Conservation (phyloP, 805 yeast genomes). For the Candida sanyiensis region DNA sequence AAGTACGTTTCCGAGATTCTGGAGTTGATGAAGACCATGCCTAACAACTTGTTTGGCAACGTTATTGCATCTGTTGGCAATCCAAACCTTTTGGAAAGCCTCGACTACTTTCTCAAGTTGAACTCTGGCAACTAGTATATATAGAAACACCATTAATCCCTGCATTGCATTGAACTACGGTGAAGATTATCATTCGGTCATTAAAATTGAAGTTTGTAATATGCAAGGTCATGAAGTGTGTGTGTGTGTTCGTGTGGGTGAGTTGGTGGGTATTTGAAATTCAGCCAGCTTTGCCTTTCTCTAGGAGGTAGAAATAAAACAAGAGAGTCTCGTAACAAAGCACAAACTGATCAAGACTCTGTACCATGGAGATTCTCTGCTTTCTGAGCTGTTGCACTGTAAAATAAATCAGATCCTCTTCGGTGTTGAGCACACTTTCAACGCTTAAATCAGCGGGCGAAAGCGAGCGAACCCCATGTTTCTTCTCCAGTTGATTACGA, state of each 20-base stretch:
- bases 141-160: background rate
- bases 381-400: constrained; percentile 62
- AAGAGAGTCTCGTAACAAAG: constrained; percentile 61
- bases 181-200: background rate
- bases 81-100: constrained; percentile 20
- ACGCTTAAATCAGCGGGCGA: too few relatives aligned
- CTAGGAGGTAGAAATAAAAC: constrained; percentile 18
- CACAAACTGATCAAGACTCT: constrained; percentile 67
- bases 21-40: constrained; percentile 10
- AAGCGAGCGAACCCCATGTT: too few relatives aligned
- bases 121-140: background rate
- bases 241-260: background rate
- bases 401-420: constrained; percentile 47
- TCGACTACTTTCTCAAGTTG: constrained; percentile 20
- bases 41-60: constrained; percentile 9
- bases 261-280: too few relatives aligned
- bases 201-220: too few relatives aligned
- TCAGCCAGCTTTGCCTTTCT: too few relatives aligned
- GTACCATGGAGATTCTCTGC: constrained; percentile 77
- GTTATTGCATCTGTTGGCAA: constrained; percentile 11
- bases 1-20: constrained; percentile 34
- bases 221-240: background rate
- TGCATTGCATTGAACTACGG: background rate
- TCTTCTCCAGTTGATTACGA: constrained; percentile 6
- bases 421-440: constrained; percentile 27